phyloP scores from a whole-genome alignment of 305 asterid species.

The Fraxinus latifolia region DNA sequence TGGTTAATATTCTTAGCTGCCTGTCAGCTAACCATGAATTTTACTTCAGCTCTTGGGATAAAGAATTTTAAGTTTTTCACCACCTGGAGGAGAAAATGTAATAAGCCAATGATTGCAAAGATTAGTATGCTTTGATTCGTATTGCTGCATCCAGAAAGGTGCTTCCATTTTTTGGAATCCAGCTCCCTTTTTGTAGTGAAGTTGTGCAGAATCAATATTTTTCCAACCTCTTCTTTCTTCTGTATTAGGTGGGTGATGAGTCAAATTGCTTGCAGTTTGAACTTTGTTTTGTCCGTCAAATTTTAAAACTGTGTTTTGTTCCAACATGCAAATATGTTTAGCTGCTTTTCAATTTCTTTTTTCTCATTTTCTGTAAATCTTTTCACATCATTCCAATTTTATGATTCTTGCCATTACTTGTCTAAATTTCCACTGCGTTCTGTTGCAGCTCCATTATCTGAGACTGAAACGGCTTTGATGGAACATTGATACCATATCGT shows the following conservation, averaged over 20 bases:
- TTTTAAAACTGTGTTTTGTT: background rate
- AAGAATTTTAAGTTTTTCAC: background rate
- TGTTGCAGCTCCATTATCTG: constrained; percentile 57
- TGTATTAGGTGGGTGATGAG: background rate
- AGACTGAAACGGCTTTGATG: constrained; percentile 57
- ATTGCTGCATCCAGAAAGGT: constrained; percentile 1
- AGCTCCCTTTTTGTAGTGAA: background rate
- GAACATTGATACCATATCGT: constrained; percentile 34
- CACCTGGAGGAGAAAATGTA: background rate
- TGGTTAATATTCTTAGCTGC: background rate
- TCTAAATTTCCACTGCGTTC: constrained; percentile 21
- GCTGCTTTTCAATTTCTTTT: background rate
- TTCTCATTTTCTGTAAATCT: background rate
- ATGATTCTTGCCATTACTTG: constrained; percentile 18
- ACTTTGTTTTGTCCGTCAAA: background rate
- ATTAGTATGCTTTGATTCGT: background rate
- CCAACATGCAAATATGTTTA: background rate
- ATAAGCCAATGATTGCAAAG: background rate
- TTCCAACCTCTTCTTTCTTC: background rate
- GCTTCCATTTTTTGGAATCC: background rate
- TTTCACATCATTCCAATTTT: background rate
- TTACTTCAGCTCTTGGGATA: background rate
- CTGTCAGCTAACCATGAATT: background rate
- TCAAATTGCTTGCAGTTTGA: background rate
- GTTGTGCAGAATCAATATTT: background rate